phyloP scores from a whole-genome alignment of 1,284 basidiomycete species.

The Polyporus tsugae region DNA sequence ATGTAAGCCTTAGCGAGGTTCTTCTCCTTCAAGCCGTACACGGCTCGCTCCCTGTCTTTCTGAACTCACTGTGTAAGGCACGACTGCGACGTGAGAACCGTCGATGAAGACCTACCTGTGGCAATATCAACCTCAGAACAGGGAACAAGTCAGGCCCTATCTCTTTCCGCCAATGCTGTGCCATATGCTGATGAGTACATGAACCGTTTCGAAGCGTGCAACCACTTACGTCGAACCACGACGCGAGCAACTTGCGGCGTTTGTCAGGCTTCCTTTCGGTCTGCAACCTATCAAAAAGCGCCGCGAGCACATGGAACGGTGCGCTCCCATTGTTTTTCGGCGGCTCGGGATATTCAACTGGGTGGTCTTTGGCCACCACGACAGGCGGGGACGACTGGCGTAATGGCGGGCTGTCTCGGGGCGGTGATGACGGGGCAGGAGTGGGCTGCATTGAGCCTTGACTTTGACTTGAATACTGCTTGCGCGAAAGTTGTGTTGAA shows the following conservation, averaged over 20 bases:
- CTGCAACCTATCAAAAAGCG: constrained; percentile 75
- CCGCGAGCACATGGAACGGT: constrained; percentile 70
- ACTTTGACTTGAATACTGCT: not conserved
- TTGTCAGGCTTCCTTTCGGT: constrained; percentile 75
- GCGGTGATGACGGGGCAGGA: constrained; percentile 55
- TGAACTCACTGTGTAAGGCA: constrained; percentile 42
- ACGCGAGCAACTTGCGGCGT: constrained; percentile 64
- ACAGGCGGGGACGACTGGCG: constrained; percentile 15
- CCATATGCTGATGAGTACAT: not conserved
- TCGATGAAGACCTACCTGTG: constrained; percentile 59
- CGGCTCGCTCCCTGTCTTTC: constrained; percentile 91
- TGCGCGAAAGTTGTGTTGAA: not conserved
- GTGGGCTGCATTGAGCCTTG: constrained; percentile 52
- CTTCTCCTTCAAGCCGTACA: constrained; percentile 93
- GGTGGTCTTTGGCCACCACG: constrained; percentile 39
- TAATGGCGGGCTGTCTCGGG: constrained; percentile 22
- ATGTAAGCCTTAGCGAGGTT: constrained; percentile 91
- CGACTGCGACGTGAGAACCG: not conserved
- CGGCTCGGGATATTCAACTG: constrained; percentile 53
- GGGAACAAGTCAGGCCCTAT: constrained; percentile 80
- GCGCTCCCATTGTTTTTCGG: constrained; percentile 72
- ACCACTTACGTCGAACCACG: constrained; percentile 78
- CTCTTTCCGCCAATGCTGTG: constrained; percentile 79
- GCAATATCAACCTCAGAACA: constrained; percentile 76
- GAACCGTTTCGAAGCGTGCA: constrained; percentile 13